A percentile compares a stretch with the other conserved stretches of the same genome.
These are phyloP conservation scores for Brassica nigra DNA, from an alignment of 345 rosid genomes.

Conservation along the genomic window DNA sequence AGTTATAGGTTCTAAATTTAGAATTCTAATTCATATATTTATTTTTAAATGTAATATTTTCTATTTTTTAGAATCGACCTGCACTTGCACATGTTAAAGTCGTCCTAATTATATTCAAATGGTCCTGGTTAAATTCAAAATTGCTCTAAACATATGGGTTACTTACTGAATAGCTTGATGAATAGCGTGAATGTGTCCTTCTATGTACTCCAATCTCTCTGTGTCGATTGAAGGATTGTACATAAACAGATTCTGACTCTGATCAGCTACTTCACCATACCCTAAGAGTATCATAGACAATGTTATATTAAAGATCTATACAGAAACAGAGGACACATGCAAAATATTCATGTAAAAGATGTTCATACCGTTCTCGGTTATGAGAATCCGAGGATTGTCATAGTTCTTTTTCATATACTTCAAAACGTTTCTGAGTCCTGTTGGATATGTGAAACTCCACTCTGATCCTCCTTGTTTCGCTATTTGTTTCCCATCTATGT, in stretches of 20 bases:
- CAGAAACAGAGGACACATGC: neutral
- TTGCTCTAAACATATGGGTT: neutral
- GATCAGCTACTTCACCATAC: slow-evolving; percentile 41
- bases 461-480: slow-evolving; percentile 47
- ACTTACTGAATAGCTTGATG: slow-evolving; percentile 43
- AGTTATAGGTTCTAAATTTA: too few species aligned
- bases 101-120: too few species aligned
- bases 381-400: slow-evolving; percentile 34
- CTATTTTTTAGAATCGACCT: too few species aligned
- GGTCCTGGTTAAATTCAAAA: neutral
- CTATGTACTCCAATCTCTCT: slow-evolving; percentile 39
- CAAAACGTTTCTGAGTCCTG: slow-evolving; percentile 39
- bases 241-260: slow-evolving; percentile 25
- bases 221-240: slow-evolving; percentile 42
- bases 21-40: neutral
- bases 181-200: slow-evolving; percentile 41
- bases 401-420: slow-evolving; percentile 38
- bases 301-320: neutral
- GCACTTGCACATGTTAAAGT: neutral
- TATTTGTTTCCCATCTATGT: slow-evolving; percentile 37
- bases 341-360: neutral
- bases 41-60: too few species aligned
- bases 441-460: slow-evolving; percentile 45
- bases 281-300: slow-evolving; percentile 19
- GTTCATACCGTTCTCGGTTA: slow-evolving; percentile 34